Evolutionary conservation across 2,329 filamentous ascomycete species (phyloP), one percentile per base, ranked within the genome.

Genomic region (Aspergillus amoenus): DNA sequence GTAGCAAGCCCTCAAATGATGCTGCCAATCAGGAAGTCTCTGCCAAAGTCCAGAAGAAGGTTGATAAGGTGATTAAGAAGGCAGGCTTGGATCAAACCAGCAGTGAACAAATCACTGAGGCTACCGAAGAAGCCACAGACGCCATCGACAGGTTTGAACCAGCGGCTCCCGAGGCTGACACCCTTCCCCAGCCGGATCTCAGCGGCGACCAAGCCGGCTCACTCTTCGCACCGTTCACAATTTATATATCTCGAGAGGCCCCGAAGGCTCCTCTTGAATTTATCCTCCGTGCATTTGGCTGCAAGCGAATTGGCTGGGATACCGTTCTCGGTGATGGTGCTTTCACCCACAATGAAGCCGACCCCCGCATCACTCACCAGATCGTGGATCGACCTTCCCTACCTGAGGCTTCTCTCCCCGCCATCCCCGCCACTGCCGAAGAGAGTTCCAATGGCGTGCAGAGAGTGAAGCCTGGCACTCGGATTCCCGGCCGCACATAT

Each of bases 241-340:
- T 99, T 78, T 99, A 88, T 78, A 84, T 99, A 43, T 96, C 93
- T 39, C 89, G 94, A 67, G 94, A 99, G 78, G 93, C 93, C 3
- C 94, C 94, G 13, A 86, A 93, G 63, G 89, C 92, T 63, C 87
- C 94, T 3, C 81, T 99, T 21, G 94, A 99, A 74, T 96, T 99
- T 71, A 84, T 99, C 54, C 84, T 99, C 52, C 89, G 93, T 70
- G 85, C 93, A 3, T 99, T 97, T 70, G 94, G 94, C 62, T 97
- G 93, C 81, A 96, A 93, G 80, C 86, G 93, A 44, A 88, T 99
- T 65, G 94, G 93, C 42, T 99, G 94, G 94, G 93, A 97, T 70
- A 83, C 86, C 32, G 88, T 96, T 21, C 83, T 96, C 18, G 94
- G 94, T 52, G 93, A 92, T 61, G 94, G 94, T 46, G 90, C 94